Percentiles rank a stretch among this genome's conserved stretches.
Conservation (phyloP, 1,284 basidiomycete genomes). For the Ceratobasidium sp. region DNA sequence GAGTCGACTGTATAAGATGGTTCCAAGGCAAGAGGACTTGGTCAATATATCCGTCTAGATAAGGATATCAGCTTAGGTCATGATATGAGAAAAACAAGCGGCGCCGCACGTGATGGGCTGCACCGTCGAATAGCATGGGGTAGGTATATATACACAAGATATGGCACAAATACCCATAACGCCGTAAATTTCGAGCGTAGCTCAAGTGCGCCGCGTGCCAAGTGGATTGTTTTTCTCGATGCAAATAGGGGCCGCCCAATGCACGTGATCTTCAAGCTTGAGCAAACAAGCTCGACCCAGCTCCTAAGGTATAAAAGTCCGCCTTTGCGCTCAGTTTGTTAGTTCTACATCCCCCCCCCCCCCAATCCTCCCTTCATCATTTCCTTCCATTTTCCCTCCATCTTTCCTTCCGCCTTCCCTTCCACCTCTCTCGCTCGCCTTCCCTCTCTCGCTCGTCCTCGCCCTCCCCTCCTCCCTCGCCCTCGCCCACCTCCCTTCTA, state of each 20-base stretch:
- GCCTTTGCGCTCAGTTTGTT: neutral
- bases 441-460: neutral
- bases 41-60: too few relatives aligned
- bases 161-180: too few relatives aligned
- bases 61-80: too few relatives aligned
- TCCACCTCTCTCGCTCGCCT: neutral
- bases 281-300: constrained; percentile 2
- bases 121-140: too few relatives aligned
- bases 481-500: neutral
- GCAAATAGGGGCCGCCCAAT: constrained; percentile 24
- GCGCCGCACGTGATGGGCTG: too few relatives aligned
- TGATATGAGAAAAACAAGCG: too few relatives aligned
- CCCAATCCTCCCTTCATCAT: neutral
- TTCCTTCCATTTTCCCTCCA: neutral
- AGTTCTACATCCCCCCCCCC: neutral
- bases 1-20: too few relatives aligned
- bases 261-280: constrained; percentile 1
- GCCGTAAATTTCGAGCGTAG: too few relatives aligned
- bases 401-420: neutral
- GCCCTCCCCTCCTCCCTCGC: neutral
- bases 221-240: neutral
- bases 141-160: too few relatives aligned
- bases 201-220: too few relatives aligned
- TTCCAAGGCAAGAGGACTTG: too few relatives aligned
- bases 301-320: constrained; percentile 3